Conservation (phyloP, 164 flowering plant species). For the Kalanchoe fedtschenkoi region DNA sequence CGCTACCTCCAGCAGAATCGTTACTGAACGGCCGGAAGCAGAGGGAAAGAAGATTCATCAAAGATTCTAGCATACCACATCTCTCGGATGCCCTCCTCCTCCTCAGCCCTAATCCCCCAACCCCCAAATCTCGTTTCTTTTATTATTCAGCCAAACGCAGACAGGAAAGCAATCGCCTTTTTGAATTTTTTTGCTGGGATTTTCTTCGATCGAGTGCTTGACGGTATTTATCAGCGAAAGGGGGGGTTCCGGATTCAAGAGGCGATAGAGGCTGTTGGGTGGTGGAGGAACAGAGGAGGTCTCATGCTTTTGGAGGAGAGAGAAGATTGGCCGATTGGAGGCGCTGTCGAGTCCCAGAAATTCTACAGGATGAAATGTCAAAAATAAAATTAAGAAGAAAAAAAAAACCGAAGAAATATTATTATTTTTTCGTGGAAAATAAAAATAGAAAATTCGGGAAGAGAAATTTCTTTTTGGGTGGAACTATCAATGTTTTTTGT, state of each 20-base stretch:
- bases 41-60: conserved; percentile 49
- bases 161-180: neutral
- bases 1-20: neutral
- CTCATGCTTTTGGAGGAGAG: neutral
- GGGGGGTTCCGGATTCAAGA: conserved; percentile 8
- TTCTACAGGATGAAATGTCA: neutral
- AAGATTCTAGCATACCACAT: conserved; percentile 64
- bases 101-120: neutral
- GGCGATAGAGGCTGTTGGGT: conserved; percentile 18
- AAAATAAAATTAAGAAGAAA: neutral
- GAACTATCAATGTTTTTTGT: too few relatives aligned
- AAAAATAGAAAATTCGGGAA: too few relatives aligned
- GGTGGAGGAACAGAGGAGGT: conserved; percentile 19
- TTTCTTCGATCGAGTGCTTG: neutral
- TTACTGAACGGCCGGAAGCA: conserved; percentile 47
- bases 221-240: neutral
- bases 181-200: neutral
- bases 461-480: too few relatives aligned
- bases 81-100: conserved; percentile 32
- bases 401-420: too few relatives aligned
- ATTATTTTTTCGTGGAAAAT: too few relatives aligned
- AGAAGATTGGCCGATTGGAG: neutral
- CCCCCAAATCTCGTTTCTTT: neutral
- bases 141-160: neutral
- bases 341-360: neutral